Conservation (phyloP, 768 basidiomycete species). For the Naganishia vishniacii region DNA sequence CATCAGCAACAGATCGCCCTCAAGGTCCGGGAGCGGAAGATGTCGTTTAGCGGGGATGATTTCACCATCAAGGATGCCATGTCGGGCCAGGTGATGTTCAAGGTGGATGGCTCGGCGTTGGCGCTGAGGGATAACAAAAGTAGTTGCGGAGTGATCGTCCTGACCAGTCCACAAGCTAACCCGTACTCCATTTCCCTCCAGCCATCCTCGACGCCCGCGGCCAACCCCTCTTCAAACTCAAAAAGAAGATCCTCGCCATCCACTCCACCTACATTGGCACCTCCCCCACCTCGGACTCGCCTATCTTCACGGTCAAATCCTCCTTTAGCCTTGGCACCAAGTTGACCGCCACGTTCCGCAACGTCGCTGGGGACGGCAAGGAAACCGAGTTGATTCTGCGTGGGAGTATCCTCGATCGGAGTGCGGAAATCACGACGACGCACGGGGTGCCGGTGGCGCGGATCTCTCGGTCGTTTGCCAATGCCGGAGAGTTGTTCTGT, state of each 20-base stretch:
- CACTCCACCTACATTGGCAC: conserved; percentile 37
- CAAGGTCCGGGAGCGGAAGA: conserved; percentile 43
- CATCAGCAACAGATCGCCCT: conserved; percentile 40
- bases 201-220: conserved; percentile 44
- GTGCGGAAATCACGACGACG: conserved; percentile 37
- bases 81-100: conserved; percentile 36
- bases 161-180: background rate
- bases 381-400: conserved; percentile 34
- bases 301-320: conserved; percentile 37
- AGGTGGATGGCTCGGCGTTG: conserved; percentile 36
- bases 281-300: conserved; percentile 29
- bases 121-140: conserved; percentile 44
- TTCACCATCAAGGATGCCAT: conserved; percentile 42
- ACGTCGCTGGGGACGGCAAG: conserved; percentile 34
- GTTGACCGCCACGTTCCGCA: conserved; percentile 44
- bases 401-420: conserved; percentile 46
- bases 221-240: conserved; percentile 38
- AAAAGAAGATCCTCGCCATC: conserved; percentile 41
- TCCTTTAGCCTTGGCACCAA: conserved; percentile 36
- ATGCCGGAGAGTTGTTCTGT: conserved; percentile 40
- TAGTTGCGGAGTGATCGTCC: conserved; percentile 21
- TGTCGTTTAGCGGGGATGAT: conserved; percentile 45
- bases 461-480: conserved; percentile 41
- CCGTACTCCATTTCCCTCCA: conserved; percentile 14
- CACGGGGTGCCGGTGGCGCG: conserved; percentile 40